Percentiles rank a stretch among this genome's conserved stretches.
These are phyloP conservation scores for Chenopodium suecicum DNA, from an alignment of 148 eudicot species.

Conservation along the genomic window DNA sequence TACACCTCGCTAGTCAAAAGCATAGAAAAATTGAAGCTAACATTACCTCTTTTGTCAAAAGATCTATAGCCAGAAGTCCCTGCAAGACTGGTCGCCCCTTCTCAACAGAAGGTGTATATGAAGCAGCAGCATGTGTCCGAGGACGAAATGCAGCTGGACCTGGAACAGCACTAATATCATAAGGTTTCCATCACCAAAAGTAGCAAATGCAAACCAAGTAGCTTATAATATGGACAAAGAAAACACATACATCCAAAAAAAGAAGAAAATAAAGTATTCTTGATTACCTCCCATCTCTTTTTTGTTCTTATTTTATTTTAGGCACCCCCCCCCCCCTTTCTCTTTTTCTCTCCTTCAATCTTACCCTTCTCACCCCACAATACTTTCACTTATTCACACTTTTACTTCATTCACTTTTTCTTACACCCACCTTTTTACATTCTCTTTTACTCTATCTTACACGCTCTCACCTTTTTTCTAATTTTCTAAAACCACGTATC, in stretches of 20 bases:
- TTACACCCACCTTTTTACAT: no score
- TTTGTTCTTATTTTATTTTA: no score
- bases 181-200: conserved; percentile 13
- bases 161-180: conserved; percentile 28
- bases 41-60: conserved; percentile 85
- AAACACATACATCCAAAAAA: background rate
- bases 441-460: no score
- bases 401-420: no score
- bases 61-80: conserved; percentile 93
- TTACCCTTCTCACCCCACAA: no score
- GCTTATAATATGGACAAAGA: background rate
- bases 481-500: no score
- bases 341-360: no score
- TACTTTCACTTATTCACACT: no score
- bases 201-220: background rate
- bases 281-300: no score
- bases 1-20: conserved; percentile 12
- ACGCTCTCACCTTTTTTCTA: no score
- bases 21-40: conserved; percentile 16
- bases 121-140: conserved; percentile 73
- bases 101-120: conserved; percentile 68
- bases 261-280: background rate
- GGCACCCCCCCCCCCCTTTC: no score
- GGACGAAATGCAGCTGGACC: conserved; percentile 99
- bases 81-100: conserved; percentile 95